Conservation (phyloP, 805 yeast species). For the Cephaloascus albidus region DNA sequence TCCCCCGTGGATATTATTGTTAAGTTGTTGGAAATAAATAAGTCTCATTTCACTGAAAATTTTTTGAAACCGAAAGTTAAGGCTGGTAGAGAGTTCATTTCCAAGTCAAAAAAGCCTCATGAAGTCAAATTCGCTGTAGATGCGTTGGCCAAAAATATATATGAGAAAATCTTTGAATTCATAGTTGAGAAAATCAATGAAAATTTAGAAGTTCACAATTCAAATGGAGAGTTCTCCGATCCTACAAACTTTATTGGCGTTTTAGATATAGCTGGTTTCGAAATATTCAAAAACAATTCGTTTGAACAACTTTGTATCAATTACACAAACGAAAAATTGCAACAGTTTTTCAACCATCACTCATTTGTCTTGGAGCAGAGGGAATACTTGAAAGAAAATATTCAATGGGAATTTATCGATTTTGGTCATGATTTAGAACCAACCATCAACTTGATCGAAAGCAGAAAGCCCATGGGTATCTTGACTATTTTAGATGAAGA, state of each 20-base stretch:
- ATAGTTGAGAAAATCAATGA: constrained; percentile 70
- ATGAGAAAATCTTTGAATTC: constrained; percentile 74
- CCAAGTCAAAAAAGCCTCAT: constrained; percentile 65
- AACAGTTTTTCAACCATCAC: constrained; percentile 55
- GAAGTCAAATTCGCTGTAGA: constrained; percentile 80
- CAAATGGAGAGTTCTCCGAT: constrained; percentile 12
- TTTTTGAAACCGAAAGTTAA: constrained; percentile 75
- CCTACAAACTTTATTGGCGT: constrained; percentile 42
- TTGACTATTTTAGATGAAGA: constrained; percentile 88
- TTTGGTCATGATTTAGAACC: constrained; percentile 93
- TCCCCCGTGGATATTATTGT: constrained; percentile 42
- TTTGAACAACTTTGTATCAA: constrained; percentile 55
- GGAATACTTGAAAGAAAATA: constrained; percentile 49
- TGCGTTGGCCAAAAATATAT: constrained; percentile 79
- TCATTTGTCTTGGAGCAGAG: constrained; percentile 53
- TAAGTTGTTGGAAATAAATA: constrained; percentile 54
- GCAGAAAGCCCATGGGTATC: constrained; percentile 64
- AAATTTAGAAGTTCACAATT: constrained; percentile 28
- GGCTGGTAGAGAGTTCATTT: constrained; percentile 84
- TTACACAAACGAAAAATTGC: constrained; percentile 51
- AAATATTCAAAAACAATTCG: constrained; percentile 46
- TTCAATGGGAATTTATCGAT: constrained; percentile 71
- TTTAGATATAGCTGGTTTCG: constrained; percentile 55
- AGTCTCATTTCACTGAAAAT: constrained; percentile 40
- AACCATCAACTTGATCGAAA: constrained; percentile 87